phyloP scores from a whole-genome alignment of 2,329 filamentous ascomycete genomes.

The Claviceps sp. region DNA sequence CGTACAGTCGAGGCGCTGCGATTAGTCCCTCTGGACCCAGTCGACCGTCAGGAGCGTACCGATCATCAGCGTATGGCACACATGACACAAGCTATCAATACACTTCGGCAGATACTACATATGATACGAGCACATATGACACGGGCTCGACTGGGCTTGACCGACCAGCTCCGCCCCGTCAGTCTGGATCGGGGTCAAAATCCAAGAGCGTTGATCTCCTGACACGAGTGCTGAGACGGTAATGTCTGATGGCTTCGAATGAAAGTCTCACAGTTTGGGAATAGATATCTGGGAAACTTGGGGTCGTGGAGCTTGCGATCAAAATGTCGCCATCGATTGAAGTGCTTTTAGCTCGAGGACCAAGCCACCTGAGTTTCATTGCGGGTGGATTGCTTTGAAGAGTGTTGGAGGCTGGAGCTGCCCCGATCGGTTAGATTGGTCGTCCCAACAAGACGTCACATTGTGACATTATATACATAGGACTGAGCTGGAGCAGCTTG shows the following conservation, averaged over 20 bases:
- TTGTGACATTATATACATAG: neutral
- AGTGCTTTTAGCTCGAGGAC: too few relatives aligned
- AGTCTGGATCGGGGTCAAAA: constrained; percentile 39
- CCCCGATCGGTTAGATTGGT: neutral
- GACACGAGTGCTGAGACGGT: constrained; percentile 43
- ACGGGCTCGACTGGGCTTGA: constrained; percentile 26
- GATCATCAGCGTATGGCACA: constrained; percentile 29
- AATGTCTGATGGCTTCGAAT: constrained; percentile 5
- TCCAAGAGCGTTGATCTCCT: constrained; percentile 52
- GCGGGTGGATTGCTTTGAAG: too few relatives aligned
- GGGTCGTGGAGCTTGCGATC: too few relatives aligned
- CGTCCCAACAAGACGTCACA: too few relatives aligned
- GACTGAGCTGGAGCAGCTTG: neutral
- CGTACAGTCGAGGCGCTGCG: constrained; percentile 31
- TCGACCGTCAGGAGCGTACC: constrained; percentile 24
- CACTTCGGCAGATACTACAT: constrained; percentile 24
- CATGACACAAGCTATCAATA: constrained; percentile 33
- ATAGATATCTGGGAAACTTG: neutral
- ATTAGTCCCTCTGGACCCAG: constrained; percentile 42
- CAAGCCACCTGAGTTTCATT: too few relatives aligned
- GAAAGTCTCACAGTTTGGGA: neutral
- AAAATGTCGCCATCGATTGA: too few relatives aligned
- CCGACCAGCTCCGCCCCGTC: constrained; percentile 42
- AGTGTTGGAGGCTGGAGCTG: neutral
- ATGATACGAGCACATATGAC: constrained; percentile 20